These are phyloP conservation scores for Pleurostoma richardsiae DNA, from an alignment of 2,329 filamentous ascomycete species.

Conservation along the genomic window DNA sequence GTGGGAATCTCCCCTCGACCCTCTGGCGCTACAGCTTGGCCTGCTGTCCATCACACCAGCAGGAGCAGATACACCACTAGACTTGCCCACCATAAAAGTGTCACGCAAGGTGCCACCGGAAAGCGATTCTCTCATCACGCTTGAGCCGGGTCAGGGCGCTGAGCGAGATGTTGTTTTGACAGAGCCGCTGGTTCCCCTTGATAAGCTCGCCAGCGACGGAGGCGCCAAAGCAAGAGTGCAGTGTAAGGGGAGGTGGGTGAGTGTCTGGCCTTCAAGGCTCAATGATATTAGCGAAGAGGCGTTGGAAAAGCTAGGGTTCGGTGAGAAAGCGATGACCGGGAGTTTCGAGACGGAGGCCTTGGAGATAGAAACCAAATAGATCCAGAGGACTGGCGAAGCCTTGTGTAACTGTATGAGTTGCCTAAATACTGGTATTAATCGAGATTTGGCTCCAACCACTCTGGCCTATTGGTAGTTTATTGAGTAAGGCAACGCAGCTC, in stretches of 20 bases:
- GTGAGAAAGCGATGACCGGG: conserved; percentile 14
- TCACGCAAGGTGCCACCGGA: conserved; percentile 34
- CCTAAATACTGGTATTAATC: too few relatives aligned
- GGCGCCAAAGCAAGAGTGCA: conserved; percentile 21
- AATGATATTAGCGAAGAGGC: conserved; percentile 13
- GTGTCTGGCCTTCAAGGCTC: conserved; percentile 24
- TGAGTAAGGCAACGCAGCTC: too few relatives aligned
- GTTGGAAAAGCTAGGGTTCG: conserved; percentile 13
- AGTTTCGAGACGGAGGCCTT: conserved; percentile 10
- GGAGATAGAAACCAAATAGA: neutral
- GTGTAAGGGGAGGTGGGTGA: conserved; percentile 31
- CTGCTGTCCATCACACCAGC: conserved; percentile 32
- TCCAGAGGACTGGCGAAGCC: too few relatives aligned
- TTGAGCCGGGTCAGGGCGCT: conserved; percentile 28
- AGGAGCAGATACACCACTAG: conserved; percentile 23
- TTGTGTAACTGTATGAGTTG: too few relatives aligned
- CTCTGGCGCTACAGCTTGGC: conserved; percentile 32
- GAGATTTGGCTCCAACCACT: too few relatives aligned
- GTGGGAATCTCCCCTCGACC: conserved; percentile 41
- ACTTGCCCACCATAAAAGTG: conserved; percentile 29
- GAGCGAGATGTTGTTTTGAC: conserved; percentile 29
- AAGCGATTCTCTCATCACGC: conserved; percentile 29
- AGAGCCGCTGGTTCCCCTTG: conserved; percentile 26
- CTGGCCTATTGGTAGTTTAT: too few relatives aligned
- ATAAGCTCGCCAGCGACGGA: conserved; percentile 18